Percentiles rank a stretch among this genome's conserved stretches.
These are phyloP conservation scores for Fraxinus latifolia DNA, from an alignment of 305 asterid genomes.

Conservation along the genomic window DNA sequence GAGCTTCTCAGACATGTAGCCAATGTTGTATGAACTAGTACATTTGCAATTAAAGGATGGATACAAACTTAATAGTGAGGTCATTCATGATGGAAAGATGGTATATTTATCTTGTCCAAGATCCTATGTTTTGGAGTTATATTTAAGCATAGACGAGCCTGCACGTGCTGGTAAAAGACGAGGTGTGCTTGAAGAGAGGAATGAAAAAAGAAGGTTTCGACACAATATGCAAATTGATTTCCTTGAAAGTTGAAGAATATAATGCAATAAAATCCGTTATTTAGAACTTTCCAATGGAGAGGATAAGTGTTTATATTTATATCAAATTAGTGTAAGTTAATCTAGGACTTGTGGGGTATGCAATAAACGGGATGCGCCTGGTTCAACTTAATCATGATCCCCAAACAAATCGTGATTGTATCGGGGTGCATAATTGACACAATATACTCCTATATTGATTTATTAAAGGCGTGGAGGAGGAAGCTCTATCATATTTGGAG, in stretches of 20 bases:
- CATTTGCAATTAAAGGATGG: background rate
- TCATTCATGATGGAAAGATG: background rate
- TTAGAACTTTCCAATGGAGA: too few species aligned
- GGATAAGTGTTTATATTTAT: too few species aligned
- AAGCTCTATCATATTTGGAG: background rate
- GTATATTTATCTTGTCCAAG: background rate
- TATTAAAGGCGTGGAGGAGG: background rate
- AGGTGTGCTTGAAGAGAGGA: too few species aligned
- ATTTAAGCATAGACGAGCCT: too few species aligned
- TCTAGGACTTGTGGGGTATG: too few species aligned
- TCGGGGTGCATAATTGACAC: background rate
- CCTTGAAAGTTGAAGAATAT: too few species aligned
- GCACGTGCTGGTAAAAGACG: too few species aligned
- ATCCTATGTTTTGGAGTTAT: background rate
- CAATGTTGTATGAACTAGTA: background rate
- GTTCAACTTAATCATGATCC: background rate
- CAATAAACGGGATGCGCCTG: background rate
- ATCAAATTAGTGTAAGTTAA: too few species aligned
- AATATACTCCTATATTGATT: too few species aligned
- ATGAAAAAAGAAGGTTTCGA: too few species aligned
- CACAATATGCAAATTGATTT: too few species aligned
- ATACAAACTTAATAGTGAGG: background rate
- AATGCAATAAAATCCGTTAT: too few species aligned
- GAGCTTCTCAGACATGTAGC: background rate
- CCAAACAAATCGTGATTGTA: background rate